These are phyloP conservation scores for Nicotiana knightiana DNA, from an alignment of 257 asterid genomes.

Conservation along the genomic window DNA sequence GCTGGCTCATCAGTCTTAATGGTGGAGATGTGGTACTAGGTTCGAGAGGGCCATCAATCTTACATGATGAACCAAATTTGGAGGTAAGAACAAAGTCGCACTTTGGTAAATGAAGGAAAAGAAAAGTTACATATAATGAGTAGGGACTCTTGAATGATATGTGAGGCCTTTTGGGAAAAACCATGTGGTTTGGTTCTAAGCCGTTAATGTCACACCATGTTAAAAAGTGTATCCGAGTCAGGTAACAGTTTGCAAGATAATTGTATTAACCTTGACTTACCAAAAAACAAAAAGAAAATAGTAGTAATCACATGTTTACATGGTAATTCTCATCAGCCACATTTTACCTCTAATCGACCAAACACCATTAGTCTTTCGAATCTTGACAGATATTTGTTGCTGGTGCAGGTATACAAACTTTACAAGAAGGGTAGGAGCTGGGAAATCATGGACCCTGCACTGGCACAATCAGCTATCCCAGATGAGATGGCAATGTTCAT, in stretches of 20 bases:
- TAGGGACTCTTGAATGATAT: not conserved
- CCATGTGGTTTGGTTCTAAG: not conserved
- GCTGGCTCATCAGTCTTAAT: not conserved
- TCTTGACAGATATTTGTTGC: not conserved
- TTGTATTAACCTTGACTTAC: not conserved
- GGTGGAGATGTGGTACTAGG: not conserved
- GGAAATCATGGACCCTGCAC: constrained; percentile 59
- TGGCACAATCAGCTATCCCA: constrained; percentile 44
- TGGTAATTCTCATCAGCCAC: not conserved
- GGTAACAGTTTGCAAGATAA: not conserved
- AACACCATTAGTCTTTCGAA: not conserved
- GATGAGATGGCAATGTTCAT: constrained; percentile 47
- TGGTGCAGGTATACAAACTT: constrained; percentile 63
- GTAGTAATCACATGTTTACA: not conserved
- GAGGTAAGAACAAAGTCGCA: not conserved
- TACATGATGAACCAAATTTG: not conserved
- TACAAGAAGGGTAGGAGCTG: constrained; percentile 62
- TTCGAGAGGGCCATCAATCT: not conserved
- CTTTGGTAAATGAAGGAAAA: not conserved
- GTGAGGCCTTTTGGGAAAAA: not conserved
- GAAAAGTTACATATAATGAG: not conserved
- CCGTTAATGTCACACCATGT: not conserved
- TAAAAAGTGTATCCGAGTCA: not conserved
- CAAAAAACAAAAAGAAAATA: not conserved
- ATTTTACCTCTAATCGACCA: not conserved